Evolutionary conservation across 2,329 filamentous ascomycete genomes (phyloP).

Genomic region (Pseudocercospora eumusae): DNA sequence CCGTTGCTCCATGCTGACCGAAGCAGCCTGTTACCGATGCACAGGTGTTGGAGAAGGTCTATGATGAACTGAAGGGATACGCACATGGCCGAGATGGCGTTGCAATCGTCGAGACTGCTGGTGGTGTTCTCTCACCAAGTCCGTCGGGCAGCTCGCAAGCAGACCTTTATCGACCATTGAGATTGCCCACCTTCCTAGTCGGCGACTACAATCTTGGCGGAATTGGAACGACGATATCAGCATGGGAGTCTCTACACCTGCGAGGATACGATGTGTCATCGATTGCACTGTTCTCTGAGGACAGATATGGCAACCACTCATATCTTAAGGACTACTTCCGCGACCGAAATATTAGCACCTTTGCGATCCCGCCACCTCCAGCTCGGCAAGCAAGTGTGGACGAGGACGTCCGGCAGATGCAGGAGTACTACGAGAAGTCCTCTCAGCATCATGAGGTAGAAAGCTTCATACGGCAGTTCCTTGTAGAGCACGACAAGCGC

Average conservation of each 20-base stretch:
- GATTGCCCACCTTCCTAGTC: constrained; percentile 72
- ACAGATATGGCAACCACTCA: constrained; percentile 65
- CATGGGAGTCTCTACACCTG: constrained; percentile 75
- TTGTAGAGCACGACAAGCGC: constrained; percentile 57
- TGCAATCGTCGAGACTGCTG: constrained; percentile 76
- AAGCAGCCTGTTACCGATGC: constrained; percentile 31
- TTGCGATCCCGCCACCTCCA: constrained; percentile 62
- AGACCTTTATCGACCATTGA: constrained; percentile 72
- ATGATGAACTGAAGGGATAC: constrained; percentile 47
- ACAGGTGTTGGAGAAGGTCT: constrained; percentile 45
- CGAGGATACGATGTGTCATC: constrained; percentile 75
- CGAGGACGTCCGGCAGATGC: constrained; percentile 61
- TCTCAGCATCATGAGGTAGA: constrained; percentile 45
- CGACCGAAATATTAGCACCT: constrained; percentile 59
- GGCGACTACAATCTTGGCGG: constrained; percentile 76
- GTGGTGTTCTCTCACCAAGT: constrained; percentile 76
- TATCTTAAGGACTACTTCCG: constrained; percentile 70
- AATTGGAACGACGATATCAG: constrained; percentile 76
- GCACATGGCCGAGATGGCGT: constrained; percentile 54
- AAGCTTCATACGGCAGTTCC: constrained; percentile 55
- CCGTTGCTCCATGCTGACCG: constrained; percentile 8
- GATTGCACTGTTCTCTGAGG: constrained; percentile 68
- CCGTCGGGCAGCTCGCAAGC: constrained; percentile 76
- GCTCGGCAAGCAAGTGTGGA: constrained; percentile 42
- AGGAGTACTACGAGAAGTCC: constrained; percentile 61